Base-by-base conservation (phyloP, 2,329 filamentous ascomycete genomes). In the Hypoxylon sp. region DNA sequence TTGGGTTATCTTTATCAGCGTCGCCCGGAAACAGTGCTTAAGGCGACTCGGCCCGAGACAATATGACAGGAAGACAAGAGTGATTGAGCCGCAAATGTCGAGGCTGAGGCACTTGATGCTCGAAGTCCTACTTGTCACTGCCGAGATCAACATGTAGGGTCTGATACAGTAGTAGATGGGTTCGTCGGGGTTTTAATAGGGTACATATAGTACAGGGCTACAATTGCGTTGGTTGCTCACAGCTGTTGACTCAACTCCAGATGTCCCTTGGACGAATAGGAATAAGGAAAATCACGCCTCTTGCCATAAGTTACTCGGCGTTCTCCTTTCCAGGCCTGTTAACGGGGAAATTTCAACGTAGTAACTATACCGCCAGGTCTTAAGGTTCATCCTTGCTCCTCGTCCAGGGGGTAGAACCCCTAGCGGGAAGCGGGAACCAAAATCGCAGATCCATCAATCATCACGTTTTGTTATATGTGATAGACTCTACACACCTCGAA, bases 371-470 rank as follows among this genome's bases (percentile, higher is more conserved):
- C 53, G 25, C 49, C 33, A 48, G 53, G 14, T 64, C 54, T 60
- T 65, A 63, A 65, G 37, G 60, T n/a, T 13, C 30, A 71, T 66
- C 68, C 68, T 66, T 71, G 68, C 49, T 61, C 35, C 48, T 54
- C 4, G 51, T 50, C 49, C 66, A 56, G 65, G 68, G 66, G 55
- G 33, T 13, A 50, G 33, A 59, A 50, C 50, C 49, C 58, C 48
- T 61, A 66, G 59, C 69, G 66, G 69, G 66, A 66, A 64, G 59
- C 57, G 57, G 66, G 66, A 69, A 64, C 59, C 62, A 56, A 71
- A 71, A 69, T 71, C 66, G 66, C 66, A 71, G 69, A 71, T 71
- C 69, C 68, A 42, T 44, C 35, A 44, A 51, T 49, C 35, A 25
- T 61, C 60, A 11, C 55, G 31, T 62, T 63, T 65, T 64, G 50